Conservation (phyloP, 1,139 yeast genomes). For the Saccharomyces pastorianus region DNA sequence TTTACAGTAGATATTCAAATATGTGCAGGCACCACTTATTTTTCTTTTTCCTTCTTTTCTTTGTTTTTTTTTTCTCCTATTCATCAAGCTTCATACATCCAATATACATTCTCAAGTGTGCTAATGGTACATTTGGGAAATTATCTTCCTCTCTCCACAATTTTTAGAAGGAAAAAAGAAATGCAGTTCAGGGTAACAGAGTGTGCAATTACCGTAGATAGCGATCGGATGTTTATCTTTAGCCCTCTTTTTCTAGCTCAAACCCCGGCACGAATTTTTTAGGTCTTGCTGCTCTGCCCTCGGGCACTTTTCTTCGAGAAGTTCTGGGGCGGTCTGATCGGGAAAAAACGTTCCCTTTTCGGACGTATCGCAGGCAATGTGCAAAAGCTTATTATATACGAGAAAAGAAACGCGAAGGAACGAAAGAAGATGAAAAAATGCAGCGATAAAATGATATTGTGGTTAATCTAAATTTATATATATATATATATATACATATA, state of each 20-base stretch:
- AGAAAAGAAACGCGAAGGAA: background rate
- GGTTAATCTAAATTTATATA: background rate
- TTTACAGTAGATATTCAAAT: background rate
- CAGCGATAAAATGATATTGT: background rate
- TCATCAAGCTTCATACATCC: background rate
- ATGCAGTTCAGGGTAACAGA: background rate
- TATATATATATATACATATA: background rate
- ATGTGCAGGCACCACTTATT: background rate
- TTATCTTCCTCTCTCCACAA: background rate
- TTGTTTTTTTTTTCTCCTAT: background rate
- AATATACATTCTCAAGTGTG: background rate
- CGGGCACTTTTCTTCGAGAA: background rate
- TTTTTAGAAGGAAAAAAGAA: slow-evolving; percentile 1
- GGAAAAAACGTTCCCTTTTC: background rate
- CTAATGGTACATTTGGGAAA: background rate
- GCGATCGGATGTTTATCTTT: background rate
- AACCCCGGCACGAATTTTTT: background rate
- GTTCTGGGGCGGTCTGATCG: background rate
- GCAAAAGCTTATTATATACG: background rate
- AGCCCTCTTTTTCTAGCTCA: background rate
- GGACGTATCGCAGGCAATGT: background rate
- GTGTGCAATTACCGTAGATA: background rate
- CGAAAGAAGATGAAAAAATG: background rate
- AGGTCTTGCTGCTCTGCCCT: background rate
- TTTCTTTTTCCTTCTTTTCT: background rate